Percentiles rank a stretch among this genome's conserved stretches.
These are phyloP conservation scores for Melampsora americana DNA, from an alignment of 1,284 basidiomycete genomes.

Conservation along the genomic window DNA sequence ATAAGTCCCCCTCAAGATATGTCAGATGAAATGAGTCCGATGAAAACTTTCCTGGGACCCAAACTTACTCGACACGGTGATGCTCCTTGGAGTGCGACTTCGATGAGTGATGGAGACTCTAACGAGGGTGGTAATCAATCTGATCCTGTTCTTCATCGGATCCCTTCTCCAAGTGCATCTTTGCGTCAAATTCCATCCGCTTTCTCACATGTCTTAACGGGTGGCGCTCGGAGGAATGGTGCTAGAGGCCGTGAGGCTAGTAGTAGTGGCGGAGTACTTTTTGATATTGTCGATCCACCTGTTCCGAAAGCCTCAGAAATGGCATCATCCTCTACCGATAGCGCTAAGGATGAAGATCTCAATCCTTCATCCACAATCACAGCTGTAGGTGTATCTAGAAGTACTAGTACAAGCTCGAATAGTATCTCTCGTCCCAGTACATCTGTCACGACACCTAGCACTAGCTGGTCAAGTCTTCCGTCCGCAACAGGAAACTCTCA, in stretches of 20 bases:
- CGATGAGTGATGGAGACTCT: neutral
- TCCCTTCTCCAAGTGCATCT: neutral
- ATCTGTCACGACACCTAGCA: neutral
- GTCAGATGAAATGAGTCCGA: neutral
- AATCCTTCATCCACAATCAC: neutral
- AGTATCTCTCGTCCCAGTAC: neutral
- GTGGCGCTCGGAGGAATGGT: neutral
- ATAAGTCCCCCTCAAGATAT: neutral
- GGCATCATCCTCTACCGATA: neutral
- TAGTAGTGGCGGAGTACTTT: neutral
- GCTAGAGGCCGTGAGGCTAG: neutral
- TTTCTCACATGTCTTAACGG: constrained; percentile 1
- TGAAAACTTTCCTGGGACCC: constrained; percentile 5
- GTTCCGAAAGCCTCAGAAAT: neutral
- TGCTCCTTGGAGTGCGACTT: neutral
- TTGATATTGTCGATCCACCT: neutral
- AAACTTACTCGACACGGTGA: neutral
- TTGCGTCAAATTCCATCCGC: neutral
- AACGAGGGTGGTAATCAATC: neutral
- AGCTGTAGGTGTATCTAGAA: neutral
- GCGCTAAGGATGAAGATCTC: neutral
- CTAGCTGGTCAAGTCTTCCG: constrained; percentile 9
- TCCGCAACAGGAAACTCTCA: neutral
- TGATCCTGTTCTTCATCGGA: neutral
- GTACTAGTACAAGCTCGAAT: neutral